Base-by-base conservation (phyloP, 352 stramenopile species). In the Globisporangium cylindrosporum region DNA sequence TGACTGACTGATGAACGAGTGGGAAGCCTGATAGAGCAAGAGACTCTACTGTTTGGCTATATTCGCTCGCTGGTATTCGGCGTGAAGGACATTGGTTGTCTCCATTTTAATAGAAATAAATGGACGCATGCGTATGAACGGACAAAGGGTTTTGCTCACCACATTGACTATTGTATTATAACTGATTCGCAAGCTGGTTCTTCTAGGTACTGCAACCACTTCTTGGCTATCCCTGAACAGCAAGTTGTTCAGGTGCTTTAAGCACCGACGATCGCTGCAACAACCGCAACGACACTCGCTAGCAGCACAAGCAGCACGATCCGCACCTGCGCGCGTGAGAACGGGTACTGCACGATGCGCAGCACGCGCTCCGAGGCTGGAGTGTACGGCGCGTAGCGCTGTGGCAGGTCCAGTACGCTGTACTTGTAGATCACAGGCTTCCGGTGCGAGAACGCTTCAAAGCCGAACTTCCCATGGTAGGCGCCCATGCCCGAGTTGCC, bases 391-490 rank as follows among this genome's bases (percentile, higher is more conserved):
- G 75, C 62, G 53, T 86, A 94, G 0, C 86, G 81, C 66, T 78
- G 69, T 27, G 80, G 78, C 5, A 84, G 27, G 68, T 93, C 73
- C 43, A 90, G 36, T 25, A 86, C 4, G n/a, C 73, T 81, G 56
- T 86, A 85, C 70, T 92, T 93, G 63, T 84, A 81, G 48, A 93
- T 66, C 46, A 93, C 81, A 0, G 81, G 67, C 64, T 93, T 93
- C 48, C 74, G 71, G 72, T 92, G 86, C 20, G 82, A 87, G 56
- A 95, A 94, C 4, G 80, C 77, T 24, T 90, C 67, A 56, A 98
- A 97, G 43, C 82, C 84, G 64, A 81, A 72, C 49, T 88, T 80
- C 12, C 94, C 94, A 65, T 96, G 89, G 69, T 96, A 97, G 0
- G 73, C 64, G 12, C 93, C 92, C 64, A 90, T 88, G 57, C 93